Evolutionary conservation across 78 protist genomes (phyloP).

Genomic region (Speleostelium caveatum): DNA sequence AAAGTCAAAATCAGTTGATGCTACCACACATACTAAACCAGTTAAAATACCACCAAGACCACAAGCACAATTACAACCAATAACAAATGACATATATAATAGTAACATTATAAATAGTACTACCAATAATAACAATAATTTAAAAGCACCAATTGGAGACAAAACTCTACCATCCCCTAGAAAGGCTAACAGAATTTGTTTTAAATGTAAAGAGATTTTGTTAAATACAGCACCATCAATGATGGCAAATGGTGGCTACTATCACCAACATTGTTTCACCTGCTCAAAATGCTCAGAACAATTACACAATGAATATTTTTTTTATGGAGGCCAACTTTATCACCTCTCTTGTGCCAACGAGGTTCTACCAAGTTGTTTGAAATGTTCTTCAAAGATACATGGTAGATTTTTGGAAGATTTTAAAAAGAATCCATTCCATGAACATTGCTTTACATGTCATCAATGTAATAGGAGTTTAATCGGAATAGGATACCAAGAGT

Average conservation of each 20-base stretch:
- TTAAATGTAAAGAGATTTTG: constrained; percentile 7
- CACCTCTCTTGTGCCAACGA: constrained; percentile 7
- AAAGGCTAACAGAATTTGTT: constrained; percentile 25
- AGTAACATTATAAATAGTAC: background rate
- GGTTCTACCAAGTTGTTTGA: background rate
- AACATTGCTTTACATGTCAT: background rate
- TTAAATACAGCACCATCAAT: constrained; percentile 1
- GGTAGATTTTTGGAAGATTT: background rate
- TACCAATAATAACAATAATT: background rate
- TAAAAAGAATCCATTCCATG: background rate
- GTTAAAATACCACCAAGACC: too few relatives aligned
- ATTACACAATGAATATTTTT: background rate
- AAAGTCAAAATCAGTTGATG: too few relatives aligned
- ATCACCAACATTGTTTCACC: constrained; percentile 29
- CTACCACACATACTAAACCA: too few relatives aligned
- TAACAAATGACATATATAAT: too few relatives aligned
- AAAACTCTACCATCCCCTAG: constrained; percentile 23
- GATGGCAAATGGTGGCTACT: constrained; percentile 20
- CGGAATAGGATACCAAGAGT: background rate
- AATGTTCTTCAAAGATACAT: background rate
- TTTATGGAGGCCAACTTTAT: background rate
- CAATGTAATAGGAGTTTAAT: background rate
- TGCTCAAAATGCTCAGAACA: background rate
- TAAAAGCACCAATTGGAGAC: background rate
- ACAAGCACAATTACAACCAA: too few relatives aligned